phyloP scores from a whole-genome alignment of 2,329 filamentous ascomycete genomes.

The Hysterium pulicare region DNA sequence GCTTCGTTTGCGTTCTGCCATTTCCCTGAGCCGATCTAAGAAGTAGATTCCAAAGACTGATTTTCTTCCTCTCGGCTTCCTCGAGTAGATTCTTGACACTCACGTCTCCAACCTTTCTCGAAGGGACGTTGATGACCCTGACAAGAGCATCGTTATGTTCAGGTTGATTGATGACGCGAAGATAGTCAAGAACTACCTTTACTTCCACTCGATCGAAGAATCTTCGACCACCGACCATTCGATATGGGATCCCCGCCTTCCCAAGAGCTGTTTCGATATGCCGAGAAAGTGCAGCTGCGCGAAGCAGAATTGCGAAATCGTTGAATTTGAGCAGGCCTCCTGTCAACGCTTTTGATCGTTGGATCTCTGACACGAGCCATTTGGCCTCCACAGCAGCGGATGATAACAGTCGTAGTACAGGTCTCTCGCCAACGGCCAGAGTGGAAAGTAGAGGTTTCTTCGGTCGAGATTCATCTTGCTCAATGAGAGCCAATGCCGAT shows the following conservation, averaged over 20 bases:
- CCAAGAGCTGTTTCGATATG: slow-evolving; percentile 82
- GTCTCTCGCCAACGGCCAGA: slow-evolving; percentile 73
- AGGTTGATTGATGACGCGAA: slow-evolving; percentile 79
- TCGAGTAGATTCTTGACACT: slow-evolving; percentile 72
- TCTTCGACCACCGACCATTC: slow-evolving; percentile 84
- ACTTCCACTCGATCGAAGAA: slow-evolving; percentile 93
- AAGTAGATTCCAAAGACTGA: slow-evolving; percentile 75
- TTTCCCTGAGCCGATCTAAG: slow-evolving; percentile 56
- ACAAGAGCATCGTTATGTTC: slow-evolving; percentile 83
- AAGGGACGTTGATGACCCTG: slow-evolving; percentile 79
- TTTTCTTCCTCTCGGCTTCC: slow-evolving; percentile 67
- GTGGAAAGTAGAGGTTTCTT: slow-evolving; percentile 76
- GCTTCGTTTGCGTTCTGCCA: slow-evolving; percentile 49
- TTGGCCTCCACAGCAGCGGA: slow-evolving; percentile 70
- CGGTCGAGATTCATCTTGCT: slow-evolving; percentile 80
- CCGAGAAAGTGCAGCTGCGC: slow-evolving; percentile 77
- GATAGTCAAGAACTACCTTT: slow-evolving; percentile 81
- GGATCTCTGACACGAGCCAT: slow-evolving; percentile 86
- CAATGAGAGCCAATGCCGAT: slow-evolving; percentile 79
- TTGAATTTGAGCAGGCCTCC: slow-evolving; percentile 69
- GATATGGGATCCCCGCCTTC: slow-evolving; percentile 78
- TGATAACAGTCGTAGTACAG: slow-evolving; percentile 73
- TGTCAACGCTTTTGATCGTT: slow-evolving; percentile 65
- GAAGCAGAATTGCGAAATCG: slow-evolving; percentile 83
- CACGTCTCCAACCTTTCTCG: slow-evolving; percentile 73